phyloP scores from a whole-genome alignment of 441 rosid genomes.

The Adansonia gregorii region DNA sequence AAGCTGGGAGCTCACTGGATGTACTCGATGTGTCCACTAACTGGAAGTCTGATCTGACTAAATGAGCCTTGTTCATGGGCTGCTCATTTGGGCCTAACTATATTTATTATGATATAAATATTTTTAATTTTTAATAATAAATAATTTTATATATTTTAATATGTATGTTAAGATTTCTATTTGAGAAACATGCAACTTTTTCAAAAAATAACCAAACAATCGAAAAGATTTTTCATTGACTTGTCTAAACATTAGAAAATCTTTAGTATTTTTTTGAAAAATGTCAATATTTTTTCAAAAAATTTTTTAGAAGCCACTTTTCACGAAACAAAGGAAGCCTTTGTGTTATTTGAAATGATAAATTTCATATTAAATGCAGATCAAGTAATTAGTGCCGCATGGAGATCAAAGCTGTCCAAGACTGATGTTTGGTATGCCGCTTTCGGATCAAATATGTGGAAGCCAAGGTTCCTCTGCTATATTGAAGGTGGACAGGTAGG shows the following conservation, averaged over 20 bases:
- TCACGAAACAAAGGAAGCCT: background rate
- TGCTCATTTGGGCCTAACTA: background rate
- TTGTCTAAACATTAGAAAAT: background rate
- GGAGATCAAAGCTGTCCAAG: conserved; percentile 79
- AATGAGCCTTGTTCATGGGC: too few species aligned
- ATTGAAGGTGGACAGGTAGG: conserved; percentile 87
- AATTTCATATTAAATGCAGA: conserved; percentile 33
- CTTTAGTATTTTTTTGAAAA: background rate
- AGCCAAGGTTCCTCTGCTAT: conserved; percentile 81
- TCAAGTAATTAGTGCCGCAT: conserved; percentile 38
- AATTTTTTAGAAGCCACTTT: background rate
- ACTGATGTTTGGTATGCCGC: conserved; percentile 83
- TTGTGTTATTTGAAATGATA: background rate
- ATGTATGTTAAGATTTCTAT: background rate
- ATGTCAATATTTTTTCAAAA: background rate
- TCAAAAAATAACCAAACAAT: background rate
- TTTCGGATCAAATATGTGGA: conserved; percentile 92
- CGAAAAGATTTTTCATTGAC: background rate
- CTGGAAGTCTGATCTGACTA: too few species aligned
- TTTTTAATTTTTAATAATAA: background rate
- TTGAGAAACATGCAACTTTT: background rate
- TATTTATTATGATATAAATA: conserved; percentile 1
- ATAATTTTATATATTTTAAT: background rate
- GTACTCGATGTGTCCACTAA: too few species aligned
- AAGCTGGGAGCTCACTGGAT: too few species aligned